Evolutionary conservation across 1,284 basidiomycete genomes (phyloP).

Genomic region (Ustilago vetiveriae): DNA sequence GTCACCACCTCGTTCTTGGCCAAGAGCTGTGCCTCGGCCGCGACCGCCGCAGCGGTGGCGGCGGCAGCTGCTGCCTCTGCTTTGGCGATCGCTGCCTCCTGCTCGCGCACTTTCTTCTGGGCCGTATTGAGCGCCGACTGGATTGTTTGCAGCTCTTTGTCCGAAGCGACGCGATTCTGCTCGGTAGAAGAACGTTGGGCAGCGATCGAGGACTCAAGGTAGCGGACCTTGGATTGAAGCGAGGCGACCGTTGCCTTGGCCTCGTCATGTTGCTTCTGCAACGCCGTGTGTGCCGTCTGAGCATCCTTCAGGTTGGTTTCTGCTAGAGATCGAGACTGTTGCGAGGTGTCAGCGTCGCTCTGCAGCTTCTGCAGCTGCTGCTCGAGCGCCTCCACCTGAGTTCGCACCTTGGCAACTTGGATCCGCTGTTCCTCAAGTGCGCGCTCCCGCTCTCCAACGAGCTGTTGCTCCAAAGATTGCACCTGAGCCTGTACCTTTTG

Average conservation of each 20-base stretch:
- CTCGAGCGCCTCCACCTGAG: conserved; percentile 16
- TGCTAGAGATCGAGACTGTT: conserved; percentile 16
- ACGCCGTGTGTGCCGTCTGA: conserved; percentile 16
- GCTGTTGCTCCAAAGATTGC: conserved; percentile 11
- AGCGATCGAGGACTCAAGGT: conserved; percentile 43
- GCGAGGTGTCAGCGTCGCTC: conserved; percentile 2
- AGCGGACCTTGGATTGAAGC: conserved; percentile 46
- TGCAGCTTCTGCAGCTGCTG: conserved; percentile 11
- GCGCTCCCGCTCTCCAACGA: conserved; percentile 12
- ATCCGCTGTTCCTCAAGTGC: conserved; percentile 7
- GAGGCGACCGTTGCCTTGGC: conserved; percentile 36
- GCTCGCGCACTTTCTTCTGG: conserved; percentile 43
- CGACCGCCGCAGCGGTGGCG: conserved; percentile 34
- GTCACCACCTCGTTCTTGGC: conserved; percentile 33
- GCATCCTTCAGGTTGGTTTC: conserved; percentile 28
- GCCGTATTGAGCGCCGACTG: conserved; percentile 48
- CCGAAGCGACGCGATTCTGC: conserved; percentile 43
- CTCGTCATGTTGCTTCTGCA: conserved; percentile 46
- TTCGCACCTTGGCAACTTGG: conserved; percentile 17
- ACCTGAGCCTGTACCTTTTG: conserved; percentile 15
- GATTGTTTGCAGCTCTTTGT: conserved; percentile 48
- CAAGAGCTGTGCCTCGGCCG: conserved; percentile 32
- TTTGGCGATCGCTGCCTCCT: conserved; percentile 36
- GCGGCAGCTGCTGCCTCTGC: conserved; percentile 43
- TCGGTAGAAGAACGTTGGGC: conserved; percentile 46